Conservation (phyloP, 2,329 filamentous ascomycete genomes). For the Leptographium procerum region DNA sequence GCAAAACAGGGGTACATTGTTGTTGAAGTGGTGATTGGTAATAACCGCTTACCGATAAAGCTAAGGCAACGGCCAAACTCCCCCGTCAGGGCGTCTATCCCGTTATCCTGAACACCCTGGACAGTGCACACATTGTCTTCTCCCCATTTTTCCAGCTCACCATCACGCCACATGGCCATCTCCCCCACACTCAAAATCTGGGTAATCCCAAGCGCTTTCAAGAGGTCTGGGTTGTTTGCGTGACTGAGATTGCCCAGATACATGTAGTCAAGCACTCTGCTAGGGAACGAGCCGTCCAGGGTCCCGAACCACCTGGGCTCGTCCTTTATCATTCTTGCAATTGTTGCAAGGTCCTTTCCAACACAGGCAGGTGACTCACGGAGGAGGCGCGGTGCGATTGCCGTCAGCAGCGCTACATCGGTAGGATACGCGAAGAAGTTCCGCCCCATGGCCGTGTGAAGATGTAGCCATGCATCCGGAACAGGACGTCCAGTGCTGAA, state of each 20-base stretch:
- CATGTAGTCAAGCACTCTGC: constrained; percentile 82
- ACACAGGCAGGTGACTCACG: constrained; percentile 50
- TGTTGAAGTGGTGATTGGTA: neutral
- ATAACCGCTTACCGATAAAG: constrained; percentile 66
- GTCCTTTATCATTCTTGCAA: constrained; percentile 38
- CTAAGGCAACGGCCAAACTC: constrained; percentile 78
- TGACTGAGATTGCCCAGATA: constrained; percentile 90
- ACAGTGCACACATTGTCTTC: constrained; percentile 68
- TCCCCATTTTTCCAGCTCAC: constrained; percentile 62
- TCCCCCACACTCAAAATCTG: constrained; percentile 91
- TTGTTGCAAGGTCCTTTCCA: constrained; percentile 39
- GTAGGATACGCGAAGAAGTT: constrained; percentile 96
- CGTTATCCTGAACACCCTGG: constrained; percentile 87
- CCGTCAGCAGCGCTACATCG: constrained; percentile 72
- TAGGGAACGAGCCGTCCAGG: constrained; percentile 85
- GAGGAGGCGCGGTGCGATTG: constrained; percentile 65
- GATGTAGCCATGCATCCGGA: constrained; percentile 73
- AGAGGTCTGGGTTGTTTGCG: constrained; percentile 81
- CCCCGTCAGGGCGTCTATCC: constrained; percentile 79
- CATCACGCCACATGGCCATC: constrained; percentile 66
- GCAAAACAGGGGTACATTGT: neutral
- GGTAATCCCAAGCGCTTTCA: constrained; percentile 68
- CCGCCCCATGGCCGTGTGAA: constrained; percentile 69
- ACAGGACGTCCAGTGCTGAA: constrained; percentile 74
- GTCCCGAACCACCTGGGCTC: constrained; percentile 72